Percentiles rank a stretch among this genome's conserved stretches.
Conservation (phyloP, 371 early-diverging fungal genomes). For the Synchytrium microbalum region DNA sequence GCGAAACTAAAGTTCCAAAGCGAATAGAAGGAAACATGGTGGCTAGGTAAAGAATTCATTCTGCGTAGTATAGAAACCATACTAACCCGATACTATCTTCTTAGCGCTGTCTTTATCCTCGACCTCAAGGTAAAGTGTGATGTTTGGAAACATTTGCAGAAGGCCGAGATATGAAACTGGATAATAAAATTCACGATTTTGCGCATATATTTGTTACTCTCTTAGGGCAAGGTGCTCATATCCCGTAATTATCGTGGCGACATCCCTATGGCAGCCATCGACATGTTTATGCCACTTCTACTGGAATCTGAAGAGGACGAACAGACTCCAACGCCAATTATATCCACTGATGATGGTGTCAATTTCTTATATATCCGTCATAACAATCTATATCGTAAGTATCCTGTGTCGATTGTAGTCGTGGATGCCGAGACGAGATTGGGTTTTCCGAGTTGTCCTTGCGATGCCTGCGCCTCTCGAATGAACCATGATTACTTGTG, state of each 20-base stretch:
- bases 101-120: neutral
- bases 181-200: neutral
- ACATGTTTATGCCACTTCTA: conserved; percentile 94
- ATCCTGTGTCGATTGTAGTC: neutral
- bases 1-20: too few species aligned
- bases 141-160: neutral
- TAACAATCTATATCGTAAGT: conserved; percentile 90
- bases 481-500: too few species aligned
- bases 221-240: conserved; percentile 60
- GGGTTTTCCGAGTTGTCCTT: neutral
- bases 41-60: too few species aligned
- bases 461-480: too few species aligned
- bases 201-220: neutral
- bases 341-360: conserved; percentile 86
- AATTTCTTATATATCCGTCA: conserved; percentile 89
- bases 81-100: too few species aligned
- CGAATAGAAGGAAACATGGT: too few species aligned
- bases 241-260: conserved; percentile 90
- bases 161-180: neutral
- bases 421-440: conserved; percentile 1
- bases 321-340: conserved; percentile 77
- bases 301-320: conserved; percentile 90
- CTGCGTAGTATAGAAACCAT: too few species aligned
- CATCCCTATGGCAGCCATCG: conserved; percentile 88
- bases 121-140: neutral